phyloP scores from a whole-genome alignment of 805 yeast genomes.

The Lipomyces yamadae region DNA sequence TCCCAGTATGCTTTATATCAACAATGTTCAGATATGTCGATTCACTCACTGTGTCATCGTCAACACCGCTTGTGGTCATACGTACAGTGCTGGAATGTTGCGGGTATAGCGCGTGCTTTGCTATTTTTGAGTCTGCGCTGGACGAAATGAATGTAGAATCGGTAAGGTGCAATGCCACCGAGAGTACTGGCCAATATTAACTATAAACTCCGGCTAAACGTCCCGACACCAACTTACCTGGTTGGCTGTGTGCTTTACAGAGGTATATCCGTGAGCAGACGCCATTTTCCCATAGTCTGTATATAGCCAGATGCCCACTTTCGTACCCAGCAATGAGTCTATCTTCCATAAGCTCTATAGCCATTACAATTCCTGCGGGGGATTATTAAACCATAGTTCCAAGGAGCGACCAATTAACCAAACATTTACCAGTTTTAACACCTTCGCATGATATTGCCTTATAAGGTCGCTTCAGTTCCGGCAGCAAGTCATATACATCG shows the following conservation, averaged over 20 bases:
- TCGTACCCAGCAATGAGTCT: conserved; percentile 65
- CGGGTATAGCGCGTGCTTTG: conserved; percentile 41
- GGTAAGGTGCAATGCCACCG: conserved; percentile 37
- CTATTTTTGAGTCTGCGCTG: conserved; percentile 45
- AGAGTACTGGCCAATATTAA: conserved; percentile 15
- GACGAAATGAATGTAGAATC: conserved; percentile 42
- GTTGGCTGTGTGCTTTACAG: conserved; percentile 43
- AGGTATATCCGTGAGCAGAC: conserved; percentile 21
- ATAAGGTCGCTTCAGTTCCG: conserved; percentile 36
- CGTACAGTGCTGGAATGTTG: background rate
- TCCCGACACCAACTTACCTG: conserved; percentile 37
- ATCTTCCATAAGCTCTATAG: conserved; percentile 49
- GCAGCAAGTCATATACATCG: conserved; percentile 59
- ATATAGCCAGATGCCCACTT: conserved; percentile 62
- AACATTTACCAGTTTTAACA: conserved; percentile 31
- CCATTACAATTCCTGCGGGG: conserved; percentile 73
- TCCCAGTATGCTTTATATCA: conserved; percentile 43
- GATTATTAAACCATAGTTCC: conserved; percentile 5
- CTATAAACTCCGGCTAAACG: too few species aligned
- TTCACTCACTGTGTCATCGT: background rate
- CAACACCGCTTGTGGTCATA: background rate
- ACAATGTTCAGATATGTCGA: conserved; percentile 17
- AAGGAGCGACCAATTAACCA: background rate
- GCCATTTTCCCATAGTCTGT: conserved; percentile 36
- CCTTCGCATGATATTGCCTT: conserved; percentile 40